Percentiles rank a stretch among this genome's conserved stretches.
Evolutionary conservation across 2,329 filamentous ascomycete genomes (phyloP).

Genomic region (Cadophora luteo-olivacea): DNA sequence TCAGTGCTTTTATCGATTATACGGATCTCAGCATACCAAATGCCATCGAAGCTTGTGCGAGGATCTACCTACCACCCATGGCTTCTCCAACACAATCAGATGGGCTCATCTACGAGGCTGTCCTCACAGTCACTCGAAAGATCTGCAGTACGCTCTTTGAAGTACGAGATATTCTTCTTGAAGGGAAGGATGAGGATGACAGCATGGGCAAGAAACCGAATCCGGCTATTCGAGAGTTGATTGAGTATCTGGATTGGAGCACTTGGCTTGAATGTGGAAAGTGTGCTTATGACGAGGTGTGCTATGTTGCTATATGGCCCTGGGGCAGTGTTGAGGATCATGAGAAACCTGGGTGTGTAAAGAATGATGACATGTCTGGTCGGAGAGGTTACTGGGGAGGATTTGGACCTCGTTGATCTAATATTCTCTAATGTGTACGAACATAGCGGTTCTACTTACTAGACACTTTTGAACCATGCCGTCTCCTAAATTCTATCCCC

Average conservation of each 20-base stretch:
- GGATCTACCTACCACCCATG: conserved; percentile 51
- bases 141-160: conserved; percentile 49
- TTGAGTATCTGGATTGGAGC: conserved; percentile 62
- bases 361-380: conserved; percentile 27
- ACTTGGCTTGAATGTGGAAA: conserved; percentile 62
- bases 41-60: conserved; percentile 54
- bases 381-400: conserved; percentile 29
- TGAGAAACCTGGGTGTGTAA: conserved; percentile 53
- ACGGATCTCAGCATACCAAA: conserved; percentile 45
- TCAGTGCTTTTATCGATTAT: conserved; percentile 55
- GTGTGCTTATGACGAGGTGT: conserved; percentile 61
- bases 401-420: not conserved
- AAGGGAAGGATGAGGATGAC: not conserved
- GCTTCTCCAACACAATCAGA: conserved; percentile 50
- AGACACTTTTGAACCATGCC: not conserved
- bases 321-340: conserved; percentile 61
- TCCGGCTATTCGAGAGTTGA: conserved; percentile 45
- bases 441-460: not conserved
- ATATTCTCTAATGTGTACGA: not conserved
- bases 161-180: conserved; percentile 30
- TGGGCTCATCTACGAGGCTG: conserved; percentile 51
- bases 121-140: conserved; percentile 48
- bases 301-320: conserved; percentile 70
- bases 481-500: not conserved
- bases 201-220: conserved; percentile 16